Percentiles rank a stretch among this genome's conserved stretches.
Evolutionary conservation across 208 protist species (phyloP).

Genomic region (Strigomonas galati): DNA sequence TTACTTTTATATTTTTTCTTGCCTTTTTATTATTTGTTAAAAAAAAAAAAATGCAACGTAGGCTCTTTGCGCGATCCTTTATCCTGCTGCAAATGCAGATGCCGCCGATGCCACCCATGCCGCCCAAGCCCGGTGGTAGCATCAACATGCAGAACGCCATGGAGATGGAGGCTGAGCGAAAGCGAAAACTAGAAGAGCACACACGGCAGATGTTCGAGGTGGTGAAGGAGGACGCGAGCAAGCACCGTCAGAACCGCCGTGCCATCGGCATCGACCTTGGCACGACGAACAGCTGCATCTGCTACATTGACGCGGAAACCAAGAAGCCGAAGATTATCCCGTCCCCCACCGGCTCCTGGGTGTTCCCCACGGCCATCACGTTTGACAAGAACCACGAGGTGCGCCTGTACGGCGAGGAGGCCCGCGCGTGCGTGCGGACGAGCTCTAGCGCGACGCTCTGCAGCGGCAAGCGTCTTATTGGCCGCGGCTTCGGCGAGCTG

Average conservation of each 20-base stretch:
- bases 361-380: constrained; percentile 88
- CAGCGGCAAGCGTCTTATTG: constrained; percentile 89
- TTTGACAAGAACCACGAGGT: constrained; percentile 90
- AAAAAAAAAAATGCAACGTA: constrained; percentile 25
- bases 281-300: constrained; percentile 97
- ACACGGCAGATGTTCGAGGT: constrained; percentile 66
- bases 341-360: constrained; percentile 88
- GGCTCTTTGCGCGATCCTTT: constrained; percentile 25
- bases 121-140: constrained; percentile 24
- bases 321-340: constrained; percentile 87
- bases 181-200: constrained; percentile 64
- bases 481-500: constrained; percentile 82
- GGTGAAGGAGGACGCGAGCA: constrained; percentile 68
- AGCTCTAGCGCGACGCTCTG: constrained; percentile 87
- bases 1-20: neutral
- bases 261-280: constrained; percentile 98
- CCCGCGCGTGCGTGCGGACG: constrained; percentile 78
- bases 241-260: constrained; percentile 47
- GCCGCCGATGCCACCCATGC: constrained; percentile 21
- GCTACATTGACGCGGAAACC: constrained; percentile 78
- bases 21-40: neutral
- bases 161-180: constrained; percentile 73
- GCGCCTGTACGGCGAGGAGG: constrained; percentile 87
- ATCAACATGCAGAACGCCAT: constrained; percentile 77
- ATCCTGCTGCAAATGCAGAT: constrained; percentile 14